Evolutionary conservation across 306 rosid species (phyloP), one percentile per base, ranked within the genome.

Genomic region (Mucuna pruriens): DNA sequence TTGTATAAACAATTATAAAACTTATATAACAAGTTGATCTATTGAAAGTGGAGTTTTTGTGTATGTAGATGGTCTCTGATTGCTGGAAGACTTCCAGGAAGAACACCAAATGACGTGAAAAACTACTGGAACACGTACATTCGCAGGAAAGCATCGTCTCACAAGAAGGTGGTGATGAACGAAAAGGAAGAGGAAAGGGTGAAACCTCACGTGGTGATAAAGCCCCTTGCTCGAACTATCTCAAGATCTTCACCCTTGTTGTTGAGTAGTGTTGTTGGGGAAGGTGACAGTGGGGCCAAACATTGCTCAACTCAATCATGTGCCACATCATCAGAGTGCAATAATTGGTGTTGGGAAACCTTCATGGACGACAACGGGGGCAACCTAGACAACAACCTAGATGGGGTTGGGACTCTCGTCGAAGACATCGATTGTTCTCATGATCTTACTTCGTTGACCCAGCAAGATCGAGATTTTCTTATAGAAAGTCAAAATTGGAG

Each of bases 41-140:
- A 29, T 29, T 40, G 46, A 51, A 17, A 17, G 5, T n/a, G n/a
- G 48, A 29, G 2, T 29, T 1, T 69, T 12, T 31, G 46, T 25
- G 26, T 44, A 6, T 9, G 61, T 17, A 84, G 87, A 69, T 84
- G 87, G 84, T 74, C 84, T 17, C 16, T 84, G 8, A 84, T 84
- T n/a, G 87, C 78, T 12, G 84, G 82, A 58, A 75, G 87, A 61
- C 87, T 79, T 36, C 78, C 75, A 0, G 87, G 84, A 46, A 74
- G 87, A 80, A 84, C 87, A 12, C 9, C 84, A 1, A 80, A 84
- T 3, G 82, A 58, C 60, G 84, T 84, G 74, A 84, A 80, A 45
- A 84, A 84, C 65, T 84, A 44, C 3, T 80, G 84, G 87, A 67
- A 84, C n/a, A 34, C 81, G 2, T 4, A 45, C 13, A 49, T 52